These are phyloP conservation scores for Cajanus cajan DNA, from an alignment of 306 rosid genomes.

Conservation along the genomic window DNA sequence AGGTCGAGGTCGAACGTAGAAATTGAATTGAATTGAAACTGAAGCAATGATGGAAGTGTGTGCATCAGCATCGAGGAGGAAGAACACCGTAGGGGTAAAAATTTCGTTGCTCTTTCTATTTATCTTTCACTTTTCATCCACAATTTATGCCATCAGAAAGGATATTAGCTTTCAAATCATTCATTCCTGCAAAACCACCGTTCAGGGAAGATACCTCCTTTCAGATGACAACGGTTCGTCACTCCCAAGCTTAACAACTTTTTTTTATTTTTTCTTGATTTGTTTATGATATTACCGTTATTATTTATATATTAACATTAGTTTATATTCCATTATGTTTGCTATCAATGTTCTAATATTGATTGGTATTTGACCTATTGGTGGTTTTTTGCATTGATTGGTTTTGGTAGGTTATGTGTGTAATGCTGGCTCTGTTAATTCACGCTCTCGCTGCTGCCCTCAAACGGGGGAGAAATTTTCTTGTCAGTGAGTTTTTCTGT, in stretches of 20 bases:
- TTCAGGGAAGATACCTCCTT: conserved; percentile 80
- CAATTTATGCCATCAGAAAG: conserved; percentile 45
- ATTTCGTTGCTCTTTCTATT: background rate
- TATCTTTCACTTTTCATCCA: conserved; percentile 12
- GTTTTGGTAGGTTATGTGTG: conserved; percentile 72
- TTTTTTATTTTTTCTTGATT: background rate
- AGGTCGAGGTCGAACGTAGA: background rate
- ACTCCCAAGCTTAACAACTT: background rate
- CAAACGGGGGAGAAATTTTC: conserved; percentile 67
- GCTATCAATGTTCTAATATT: background rate
- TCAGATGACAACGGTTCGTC: conserved; percentile 71
- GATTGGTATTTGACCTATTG: background rate
- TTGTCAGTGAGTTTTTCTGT: conserved; percentile 84
- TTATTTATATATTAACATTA: background rate
- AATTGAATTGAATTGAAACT: background rate
- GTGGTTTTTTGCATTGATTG: background rate
- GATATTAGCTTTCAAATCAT: conserved; percentile 51
- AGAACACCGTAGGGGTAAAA: background rate
- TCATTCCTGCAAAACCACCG: conserved; percentile 63
- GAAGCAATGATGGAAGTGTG: background rate
- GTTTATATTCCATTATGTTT: background rate
- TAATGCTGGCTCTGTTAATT: conserved; percentile 53
- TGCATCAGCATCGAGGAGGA: background rate
- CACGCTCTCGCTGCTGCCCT: conserved; percentile 77
- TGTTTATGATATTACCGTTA: background rate